Percentiles rank a stretch among this genome's conserved stretches.
Evolutionary conservation across 164 flowering plant species (phyloP).

Genomic region (Santalum album): DNA sequence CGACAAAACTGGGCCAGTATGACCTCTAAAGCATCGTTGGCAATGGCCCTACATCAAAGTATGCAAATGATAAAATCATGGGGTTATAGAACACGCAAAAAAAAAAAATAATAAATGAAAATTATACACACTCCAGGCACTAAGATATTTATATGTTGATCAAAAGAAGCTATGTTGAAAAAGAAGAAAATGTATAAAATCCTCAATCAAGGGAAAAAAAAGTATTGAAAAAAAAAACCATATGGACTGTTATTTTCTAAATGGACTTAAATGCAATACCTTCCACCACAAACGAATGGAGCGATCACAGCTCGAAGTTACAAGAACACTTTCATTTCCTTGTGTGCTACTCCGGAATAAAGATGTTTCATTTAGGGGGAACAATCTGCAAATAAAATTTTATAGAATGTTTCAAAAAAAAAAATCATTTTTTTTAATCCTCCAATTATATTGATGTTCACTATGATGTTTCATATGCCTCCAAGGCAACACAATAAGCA

Average conservation of each 20-base stretch:
- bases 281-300: conserved; percentile 76
- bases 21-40: conserved; percentile 43
- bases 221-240: too few species aligned
- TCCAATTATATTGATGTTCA: too few species aligned
- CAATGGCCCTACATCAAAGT: conserved; percentile 31
- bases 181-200: too few species aligned
- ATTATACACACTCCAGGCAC: not conserved
- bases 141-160: too few species aligned
- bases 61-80: conserved; percentile 2
- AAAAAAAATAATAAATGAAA: too few species aligned
- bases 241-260: too few species aligned
- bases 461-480: too few species aligned
- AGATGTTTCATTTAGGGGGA: conserved; percentile 35
- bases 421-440: too few species aligned
- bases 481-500: too few species aligned
- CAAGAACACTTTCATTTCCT: conserved; percentile 32
- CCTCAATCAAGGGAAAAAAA: too few species aligned
- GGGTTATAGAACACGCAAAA: not conserved
- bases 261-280: conserved; percentile 24
- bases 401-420: not conserved
- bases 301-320: conserved; percentile 61
- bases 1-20: conserved; percentile 44
- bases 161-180: too few species aligned
- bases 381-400: conserved; percentile 34
- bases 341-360: conserved; percentile 29